These are phyloP conservation scores for Exobasidium rhododendri DNA, from an alignment of 1,284 basidiomycete species.

Conservation along the genomic window DNA sequence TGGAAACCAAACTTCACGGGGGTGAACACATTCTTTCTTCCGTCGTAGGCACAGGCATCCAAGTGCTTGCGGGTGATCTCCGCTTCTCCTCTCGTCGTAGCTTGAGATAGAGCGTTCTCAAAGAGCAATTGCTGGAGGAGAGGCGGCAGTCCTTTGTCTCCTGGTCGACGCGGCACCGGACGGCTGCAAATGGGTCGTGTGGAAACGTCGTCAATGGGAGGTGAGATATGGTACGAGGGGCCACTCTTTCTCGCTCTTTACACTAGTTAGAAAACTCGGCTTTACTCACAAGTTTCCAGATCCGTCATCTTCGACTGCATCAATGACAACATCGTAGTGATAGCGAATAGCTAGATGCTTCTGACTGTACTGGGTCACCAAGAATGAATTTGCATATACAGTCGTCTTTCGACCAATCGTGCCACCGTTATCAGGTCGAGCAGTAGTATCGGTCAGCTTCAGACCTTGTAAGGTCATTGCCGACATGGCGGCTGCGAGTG, in stretches of 20 bases:
- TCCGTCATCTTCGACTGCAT: constrained; percentile 13
- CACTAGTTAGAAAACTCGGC: no score
- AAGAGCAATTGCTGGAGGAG: constrained; percentile 16
- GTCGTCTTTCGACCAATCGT: constrained; percentile 20
- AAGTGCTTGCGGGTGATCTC: constrained; percentile 18
- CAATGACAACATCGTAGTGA: constrained; percentile 30
- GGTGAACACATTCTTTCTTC: constrained; percentile 24
- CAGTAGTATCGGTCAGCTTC: constrained; percentile 16
- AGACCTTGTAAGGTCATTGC: background rate
- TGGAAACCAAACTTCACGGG: background rate
- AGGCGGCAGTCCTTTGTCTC: background rate
- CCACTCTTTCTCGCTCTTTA: no score
- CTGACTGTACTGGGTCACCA: constrained; percentile 21
- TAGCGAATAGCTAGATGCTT: constrained; percentile 4
- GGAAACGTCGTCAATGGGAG: background rate
- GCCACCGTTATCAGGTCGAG: constrained; percentile 32
- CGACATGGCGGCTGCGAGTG: background rate
- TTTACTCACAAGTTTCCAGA: background rate
- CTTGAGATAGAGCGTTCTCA: constrained; percentile 11
- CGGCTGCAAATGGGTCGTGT: background rate
- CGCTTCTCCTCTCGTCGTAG: background rate
- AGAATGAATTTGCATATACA: constrained; percentile 15
- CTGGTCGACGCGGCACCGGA: background rate
- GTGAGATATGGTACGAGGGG: background rate
- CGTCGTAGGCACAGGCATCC: constrained; percentile 24